phyloP scores from a whole-genome alignment of 257 asterid species.

The Capsicum baccatum region DNA sequence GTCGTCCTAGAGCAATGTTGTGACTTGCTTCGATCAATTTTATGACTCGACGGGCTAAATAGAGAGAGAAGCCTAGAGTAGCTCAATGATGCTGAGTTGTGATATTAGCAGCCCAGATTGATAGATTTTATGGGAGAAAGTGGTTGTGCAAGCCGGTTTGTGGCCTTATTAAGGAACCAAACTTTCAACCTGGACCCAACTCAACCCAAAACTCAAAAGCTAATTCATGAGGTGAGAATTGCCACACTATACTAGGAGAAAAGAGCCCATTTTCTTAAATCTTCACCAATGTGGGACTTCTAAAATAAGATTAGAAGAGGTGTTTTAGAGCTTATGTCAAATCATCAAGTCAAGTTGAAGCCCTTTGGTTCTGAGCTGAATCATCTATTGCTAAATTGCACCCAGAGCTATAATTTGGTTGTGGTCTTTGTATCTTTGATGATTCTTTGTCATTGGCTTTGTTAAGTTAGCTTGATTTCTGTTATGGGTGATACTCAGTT shows the following conservation, averaged over 20 bases:
- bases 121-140: neutral
- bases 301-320: neutral
- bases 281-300: neutral
- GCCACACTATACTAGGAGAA: neutral
- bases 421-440: conserved; percentile 17
- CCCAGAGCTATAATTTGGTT: neutral
- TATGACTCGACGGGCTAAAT: neutral
- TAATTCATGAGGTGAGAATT: neutral
- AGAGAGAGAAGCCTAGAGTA: neutral
- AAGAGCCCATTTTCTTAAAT: neutral
- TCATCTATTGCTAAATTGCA: conserved; percentile 7
- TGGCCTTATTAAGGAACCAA: neutral
- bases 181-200: neutral
- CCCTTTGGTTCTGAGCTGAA: neutral
- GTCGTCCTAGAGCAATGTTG: neutral
- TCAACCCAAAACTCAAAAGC: neutral
- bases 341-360: conserved; percentile 1
- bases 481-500: neutral
- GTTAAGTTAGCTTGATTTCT: conserved; percentile 20
- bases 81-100: neutral
- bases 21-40: neutral
- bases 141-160: neutral
- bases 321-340: neutral
- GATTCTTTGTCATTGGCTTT: conserved; percentile 16
- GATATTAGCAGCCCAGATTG: neutral